Base-by-base conservation (phyloP, 2,329 filamentous ascomycete genomes). In the Daldinia sp. region DNA sequence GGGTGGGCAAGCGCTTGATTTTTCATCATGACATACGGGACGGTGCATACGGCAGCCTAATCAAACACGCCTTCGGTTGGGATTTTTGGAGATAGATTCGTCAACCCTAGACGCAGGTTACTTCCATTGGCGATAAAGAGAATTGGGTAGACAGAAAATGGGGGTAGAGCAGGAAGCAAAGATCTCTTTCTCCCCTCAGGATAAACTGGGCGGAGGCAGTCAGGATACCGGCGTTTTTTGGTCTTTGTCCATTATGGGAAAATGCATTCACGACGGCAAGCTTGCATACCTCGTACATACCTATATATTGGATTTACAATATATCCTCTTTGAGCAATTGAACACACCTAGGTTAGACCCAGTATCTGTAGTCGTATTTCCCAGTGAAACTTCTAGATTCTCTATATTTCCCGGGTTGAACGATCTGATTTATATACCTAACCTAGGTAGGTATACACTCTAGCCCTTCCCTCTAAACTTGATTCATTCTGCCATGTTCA, bases 1-100 rank as follows among this genome's bases (percentile, higher is more conserved):
- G 72, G 60, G 13, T 73, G 71, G 72, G 58, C 60, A 13, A 55
- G 50, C 35, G 58, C 45, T 29, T 70, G 48, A 64, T 47, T 19
- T 53, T 19, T 57, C 25, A 21, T 41, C 19, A 9, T 34, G 32
- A 39, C 32, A 39, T 30, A 45, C 35, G 50, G 50, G 53, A 58
- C 29, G 45, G 15, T 49, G 59, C 63, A 63, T 64, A 30, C 56
- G 13, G 49, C 45, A 21, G 45, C 25, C 4, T 23, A 3, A 51
- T 7, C 21, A 11, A 17, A 41, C 9, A 25, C 13, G 19, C n/a
- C 1, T 35, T 21, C 21, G 13, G 19, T 5, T 23, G 2, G 10
- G 8, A 43, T 4, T 7, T 3, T 35, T 51, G 3, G 21, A 32
- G 15, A 51, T 51, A 34, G 32, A 51, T 25, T 21, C 17, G 13